phyloP scores from a whole-genome alignment of 2,329 filamentous ascomycete species.

The Claviceps citrina region DNA sequence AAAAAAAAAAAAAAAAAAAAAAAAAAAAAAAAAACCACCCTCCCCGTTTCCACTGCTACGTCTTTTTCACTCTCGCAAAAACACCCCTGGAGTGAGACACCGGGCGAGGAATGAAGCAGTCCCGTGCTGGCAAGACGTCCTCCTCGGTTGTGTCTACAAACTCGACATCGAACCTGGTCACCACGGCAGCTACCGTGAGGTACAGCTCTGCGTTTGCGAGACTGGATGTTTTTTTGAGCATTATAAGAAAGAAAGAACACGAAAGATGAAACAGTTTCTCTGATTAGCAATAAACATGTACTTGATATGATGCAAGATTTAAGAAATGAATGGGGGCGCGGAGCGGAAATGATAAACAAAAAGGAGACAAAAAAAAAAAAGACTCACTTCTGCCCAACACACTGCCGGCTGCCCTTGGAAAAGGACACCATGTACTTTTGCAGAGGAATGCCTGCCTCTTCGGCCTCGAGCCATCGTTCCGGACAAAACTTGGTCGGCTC shows the following conservation, averaged over 20 bases:
- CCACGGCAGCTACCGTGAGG: not conserved
- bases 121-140: constrained; percentile 9
- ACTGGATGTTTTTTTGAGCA: not conserved
- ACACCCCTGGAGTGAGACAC: not conserved
- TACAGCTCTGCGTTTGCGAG: not conserved
- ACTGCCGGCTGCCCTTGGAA: not conserved
- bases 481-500: constrained; percentile 12
- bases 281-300: too few relatives aligned
- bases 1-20: too few relatives aligned
- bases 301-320: too few relatives aligned
- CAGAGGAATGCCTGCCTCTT: not conserved
- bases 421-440: constrained; percentile 1
- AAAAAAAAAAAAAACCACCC: too few relatives aligned
- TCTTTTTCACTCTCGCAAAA: too few relatives aligned
- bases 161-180: not conserved
- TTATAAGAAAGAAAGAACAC: not conserved
- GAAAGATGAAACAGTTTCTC: too few relatives aligned
- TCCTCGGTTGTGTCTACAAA: not conserved
- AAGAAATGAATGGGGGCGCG: too few relatives aligned
- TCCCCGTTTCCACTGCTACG: too few relatives aligned
- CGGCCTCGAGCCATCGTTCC: constrained; percentile 12
- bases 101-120: constrained; percentile 14
- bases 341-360: not conserved
- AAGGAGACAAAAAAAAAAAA: not conserved
- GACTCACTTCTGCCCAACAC: not conserved